Evolutionary conservation across 2,329 filamentous ascomycete genomes (phyloP), one percentile per base, ranked within the genome.

Genomic region (Emmonsiellopsis sp.): DNA sequence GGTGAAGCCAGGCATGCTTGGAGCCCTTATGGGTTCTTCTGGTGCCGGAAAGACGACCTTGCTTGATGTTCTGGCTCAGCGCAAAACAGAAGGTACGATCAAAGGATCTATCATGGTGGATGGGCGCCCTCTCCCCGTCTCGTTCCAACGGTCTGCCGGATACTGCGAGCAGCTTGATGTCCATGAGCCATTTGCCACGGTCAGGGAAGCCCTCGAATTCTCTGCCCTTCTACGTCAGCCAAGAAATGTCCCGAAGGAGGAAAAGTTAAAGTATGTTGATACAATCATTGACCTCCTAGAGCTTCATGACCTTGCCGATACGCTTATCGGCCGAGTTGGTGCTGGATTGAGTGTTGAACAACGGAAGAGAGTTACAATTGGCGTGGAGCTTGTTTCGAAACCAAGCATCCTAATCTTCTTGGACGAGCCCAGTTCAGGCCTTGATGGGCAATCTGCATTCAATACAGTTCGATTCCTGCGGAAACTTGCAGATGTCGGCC

Each of bases 1-100:
- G 59, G 86, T 82, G 6, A 87, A 87, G 62, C 87, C 87, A 0
- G 87, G 87, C 5, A 73, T 84, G 33, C 79, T 92, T 74, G 80
- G 87, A n/a, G 87, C 87, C 0, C 74, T 92, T 0, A 85, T 91
- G 70, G 87, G 88, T 34, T 84, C 85, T 1, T 87, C 81, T 6
- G 89, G 90, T 60, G 90, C 91, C n/a, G 90, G 91, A 55, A 95
- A 95, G 70, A 95, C 90, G 0, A 95, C 90, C 1, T 79, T 95
- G 32, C 74, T 95, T 36, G 88, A 95, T 69, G 87, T 87, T 39
- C 77, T 96, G 58, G 91, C 91, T 46, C 87, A 86, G 54, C 85
- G 91, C 66, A 86, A 86, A 6, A 89, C 87, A 0, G 91, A 92
- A 83, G 90, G 90, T 70, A 86, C 94, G n/a, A 87, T 95, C 49